phyloP scores from a whole-genome alignment of 352 stramenopile genomes.

The Pythium chondricola region DNA sequence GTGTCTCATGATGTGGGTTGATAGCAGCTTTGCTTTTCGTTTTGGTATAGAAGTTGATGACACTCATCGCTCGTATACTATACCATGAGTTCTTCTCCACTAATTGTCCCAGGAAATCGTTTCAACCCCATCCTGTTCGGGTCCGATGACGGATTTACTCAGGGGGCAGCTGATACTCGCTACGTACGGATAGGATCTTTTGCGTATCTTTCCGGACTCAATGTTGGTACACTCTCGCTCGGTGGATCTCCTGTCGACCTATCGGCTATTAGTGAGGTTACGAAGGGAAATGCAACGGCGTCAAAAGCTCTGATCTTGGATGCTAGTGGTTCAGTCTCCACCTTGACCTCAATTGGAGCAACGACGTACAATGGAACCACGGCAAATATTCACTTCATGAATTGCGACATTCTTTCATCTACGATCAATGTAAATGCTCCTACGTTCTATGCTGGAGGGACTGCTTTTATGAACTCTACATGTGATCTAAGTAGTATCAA shows the following conservation, averaged over 20 bases:
- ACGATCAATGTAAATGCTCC: too few relatives aligned
- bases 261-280: background rate
- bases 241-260: background rate
- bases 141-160: background rate
- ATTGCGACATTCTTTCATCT: too few relatives aligned
- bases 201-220: background rate
- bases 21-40: background rate
- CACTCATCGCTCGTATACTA: background rate
- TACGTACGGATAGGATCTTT: background rate
- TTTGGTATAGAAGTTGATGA: background rate
- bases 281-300: background rate
- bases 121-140: background rate
- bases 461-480: too few relatives aligned
- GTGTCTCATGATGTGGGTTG: background rate
- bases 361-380: too few relatives aligned
- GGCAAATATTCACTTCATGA: too few relatives aligned
- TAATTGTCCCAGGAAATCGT: background rate
- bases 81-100: background rate
- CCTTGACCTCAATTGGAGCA: too few relatives aligned
- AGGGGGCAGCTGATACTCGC: background rate
- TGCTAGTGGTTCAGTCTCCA: too few relatives aligned
- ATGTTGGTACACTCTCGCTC: background rate
- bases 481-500: too few relatives aligned
- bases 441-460: too few relatives aligned
- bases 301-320: background rate